Evolutionary conservation across 2,329 filamentous ascomycete genomes (phyloP).

Genomic region (Pyrenochaeta sp.): DNA sequence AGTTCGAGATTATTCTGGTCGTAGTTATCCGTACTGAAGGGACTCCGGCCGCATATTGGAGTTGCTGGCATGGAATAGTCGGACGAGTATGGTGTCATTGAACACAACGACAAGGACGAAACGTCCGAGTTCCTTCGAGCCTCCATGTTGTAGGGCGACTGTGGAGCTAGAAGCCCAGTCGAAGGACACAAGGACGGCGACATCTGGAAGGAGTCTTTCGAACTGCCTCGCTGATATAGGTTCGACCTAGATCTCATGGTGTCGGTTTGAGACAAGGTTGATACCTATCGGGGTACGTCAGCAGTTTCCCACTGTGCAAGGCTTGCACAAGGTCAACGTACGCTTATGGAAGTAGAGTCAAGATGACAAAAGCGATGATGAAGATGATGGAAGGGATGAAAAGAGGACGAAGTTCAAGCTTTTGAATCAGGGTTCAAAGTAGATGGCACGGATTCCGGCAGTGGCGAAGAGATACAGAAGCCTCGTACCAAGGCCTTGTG

Average conservation of each 20-base stretch:
- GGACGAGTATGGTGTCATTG: conserved; percentile 17
- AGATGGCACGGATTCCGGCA: conserved; percentile 18
- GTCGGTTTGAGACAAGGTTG: not conserved
- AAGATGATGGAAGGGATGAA: conserved; percentile 19
- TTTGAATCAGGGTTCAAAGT: conserved; percentile 41
- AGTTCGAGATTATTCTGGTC: conserved; percentile 22
- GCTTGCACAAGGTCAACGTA: conserved; percentile 3
- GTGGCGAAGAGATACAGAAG: conserved; percentile 34
- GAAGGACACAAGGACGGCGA: conserved; percentile 24
- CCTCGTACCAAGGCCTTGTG: conserved; percentile 38
- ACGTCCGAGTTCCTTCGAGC: conserved; percentile 38
- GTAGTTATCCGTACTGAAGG: conserved; percentile 28
- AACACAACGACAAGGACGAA: conserved; percentile 36
- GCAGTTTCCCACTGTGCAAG: not conserved
- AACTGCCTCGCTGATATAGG: conserved; percentile 15
- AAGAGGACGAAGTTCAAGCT: conserved; percentile 28
- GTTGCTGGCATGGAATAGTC: conserved; percentile 39
- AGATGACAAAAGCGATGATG: not conserved
- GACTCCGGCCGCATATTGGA: conserved; percentile 32
- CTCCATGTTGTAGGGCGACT: conserved; percentile 34
- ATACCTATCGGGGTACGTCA: conserved; percentile 6
- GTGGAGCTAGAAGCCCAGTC: conserved; percentile 34
- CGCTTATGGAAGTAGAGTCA: not conserved
- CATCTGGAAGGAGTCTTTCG: conserved; percentile 30
- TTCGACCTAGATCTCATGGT: conserved; percentile 18